phyloP scores from a whole-genome alignment of 345 rosid genomes.

The Aethionema arabicum region DNA sequence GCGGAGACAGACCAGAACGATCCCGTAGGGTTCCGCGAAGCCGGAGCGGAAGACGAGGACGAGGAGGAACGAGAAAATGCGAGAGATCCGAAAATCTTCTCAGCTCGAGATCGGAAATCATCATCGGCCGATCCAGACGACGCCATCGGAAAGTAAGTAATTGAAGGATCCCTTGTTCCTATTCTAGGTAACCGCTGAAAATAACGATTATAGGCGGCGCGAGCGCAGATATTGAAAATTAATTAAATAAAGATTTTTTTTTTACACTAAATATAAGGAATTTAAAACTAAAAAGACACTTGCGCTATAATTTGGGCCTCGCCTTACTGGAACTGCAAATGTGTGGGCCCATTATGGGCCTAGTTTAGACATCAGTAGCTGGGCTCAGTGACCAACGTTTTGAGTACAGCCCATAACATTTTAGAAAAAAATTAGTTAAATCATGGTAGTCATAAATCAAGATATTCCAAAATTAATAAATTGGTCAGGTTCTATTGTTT shows the following conservation, averaged over 20 bases:
- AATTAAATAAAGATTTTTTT: too few relatives aligned
- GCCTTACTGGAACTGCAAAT: background rate
- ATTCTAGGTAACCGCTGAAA: too few relatives aligned
- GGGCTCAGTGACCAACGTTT: too few relatives aligned
- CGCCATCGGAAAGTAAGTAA: conserved; percentile 28
- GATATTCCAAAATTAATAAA: too few relatives aligned
- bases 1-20: conserved; percentile 52
- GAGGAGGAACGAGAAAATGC: conserved; percentile 40
- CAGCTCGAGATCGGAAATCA: conserved; percentile 54
- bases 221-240: background rate
- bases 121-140: conserved; percentile 48
- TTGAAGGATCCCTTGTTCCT: background rate
- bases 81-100: conserved; percentile 59
- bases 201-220: background rate
- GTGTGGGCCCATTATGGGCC: conserved; percentile 7
- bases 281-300: too few relatives aligned
- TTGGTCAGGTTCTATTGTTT: too few relatives aligned
- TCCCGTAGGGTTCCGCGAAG: conserved; percentile 26
- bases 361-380: background rate
- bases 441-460: too few relatives aligned
- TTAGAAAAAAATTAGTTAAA: too few relatives aligned
- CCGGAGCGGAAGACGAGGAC: conserved; percentile 27
- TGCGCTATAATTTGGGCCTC: conserved; percentile 9
- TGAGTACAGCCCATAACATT: too few relatives aligned
- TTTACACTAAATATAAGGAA: too few relatives aligned